Evolutionary conservation across 1,139 yeast species (phyloP).

Genomic region (Candida labiduridarum): DNA sequence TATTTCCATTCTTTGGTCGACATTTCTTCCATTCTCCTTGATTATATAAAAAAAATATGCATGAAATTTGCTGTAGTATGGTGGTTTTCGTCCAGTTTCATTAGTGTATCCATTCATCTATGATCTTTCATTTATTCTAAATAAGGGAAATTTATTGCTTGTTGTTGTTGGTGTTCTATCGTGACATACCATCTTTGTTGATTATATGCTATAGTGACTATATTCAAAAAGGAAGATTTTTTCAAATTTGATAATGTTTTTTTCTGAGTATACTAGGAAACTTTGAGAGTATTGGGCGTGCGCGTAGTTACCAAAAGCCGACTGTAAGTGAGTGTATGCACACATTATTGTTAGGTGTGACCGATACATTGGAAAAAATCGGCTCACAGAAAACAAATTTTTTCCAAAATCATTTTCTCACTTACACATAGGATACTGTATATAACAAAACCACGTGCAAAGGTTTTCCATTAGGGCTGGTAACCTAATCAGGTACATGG

Average conservation of each 20-base stretch:
- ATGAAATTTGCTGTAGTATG: too few relatives aligned
- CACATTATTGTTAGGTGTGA: background rate
- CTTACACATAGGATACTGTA: background rate
- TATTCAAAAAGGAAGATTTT: constrained; percentile 6
- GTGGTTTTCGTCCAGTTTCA: background rate
- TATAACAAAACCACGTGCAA: constrained; percentile 1
- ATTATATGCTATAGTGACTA: constrained; percentile 18
- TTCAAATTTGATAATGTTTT: constrained; percentile 7
- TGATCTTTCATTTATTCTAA: background rate
- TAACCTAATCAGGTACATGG: background rate
- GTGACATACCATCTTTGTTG: constrained; percentile 42
- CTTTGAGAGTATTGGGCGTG: background rate
- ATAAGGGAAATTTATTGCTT: background rate
- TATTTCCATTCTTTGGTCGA: too few relatives aligned
- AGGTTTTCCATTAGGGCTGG: background rate
- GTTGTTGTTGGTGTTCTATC: background rate
- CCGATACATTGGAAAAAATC: background rate
- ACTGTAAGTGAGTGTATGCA: background rate
- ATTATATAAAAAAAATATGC: background rate
- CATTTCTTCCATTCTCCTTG: background rate
- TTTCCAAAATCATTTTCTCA: background rate
- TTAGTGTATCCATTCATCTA: background rate
- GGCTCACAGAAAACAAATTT: background rate
- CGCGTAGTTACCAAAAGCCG: background rate
- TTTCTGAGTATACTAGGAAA: constrained; percentile 6